phyloP scores from a whole-genome alignment of 441 rosid genomes.

The Isatis lusitanica region DNA sequence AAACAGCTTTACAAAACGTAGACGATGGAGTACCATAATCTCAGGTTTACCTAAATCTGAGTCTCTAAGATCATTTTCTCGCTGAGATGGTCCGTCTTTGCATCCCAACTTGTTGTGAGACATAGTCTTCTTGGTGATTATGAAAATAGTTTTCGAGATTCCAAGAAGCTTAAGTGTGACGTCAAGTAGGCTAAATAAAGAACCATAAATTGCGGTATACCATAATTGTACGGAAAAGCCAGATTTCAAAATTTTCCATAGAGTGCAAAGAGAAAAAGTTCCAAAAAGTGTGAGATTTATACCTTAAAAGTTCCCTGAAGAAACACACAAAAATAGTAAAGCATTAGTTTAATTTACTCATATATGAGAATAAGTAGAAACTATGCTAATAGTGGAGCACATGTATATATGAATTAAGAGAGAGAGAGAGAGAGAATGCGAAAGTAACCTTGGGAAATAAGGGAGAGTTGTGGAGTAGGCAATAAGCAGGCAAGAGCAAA shows the following conservation, averaged over 20 bases:
- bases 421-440: neutral
- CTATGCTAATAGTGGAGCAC: neutral
- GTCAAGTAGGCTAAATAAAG: conserved; percentile 43
- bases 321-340: neutral
- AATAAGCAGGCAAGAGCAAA: conserved; percentile 37
- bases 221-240: conserved; percentile 4
- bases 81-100: neutral
- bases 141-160: conserved; percentile 49
- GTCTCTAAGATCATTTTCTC: neutral
- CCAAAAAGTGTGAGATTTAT: neutral
- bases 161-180: conserved; percentile 46
- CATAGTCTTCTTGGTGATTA: conserved; percentile 52
- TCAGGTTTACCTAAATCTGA: neutral
- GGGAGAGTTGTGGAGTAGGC: neutral
- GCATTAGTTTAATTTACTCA: neutral
- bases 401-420: neutral
- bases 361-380: neutral
- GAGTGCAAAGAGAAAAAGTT: conserved; percentile 13
- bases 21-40: conserved; percentile 42
- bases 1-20: conserved; percentile 28
- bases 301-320: neutral
- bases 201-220: conserved; percentile 15
- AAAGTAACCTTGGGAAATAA: neutral
- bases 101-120: neutral
- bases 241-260: conserved; percentile 17